phyloP scores from a whole-genome alignment of 2,329 filamentous ascomycete species.

The Cercospora sp. region DNA sequence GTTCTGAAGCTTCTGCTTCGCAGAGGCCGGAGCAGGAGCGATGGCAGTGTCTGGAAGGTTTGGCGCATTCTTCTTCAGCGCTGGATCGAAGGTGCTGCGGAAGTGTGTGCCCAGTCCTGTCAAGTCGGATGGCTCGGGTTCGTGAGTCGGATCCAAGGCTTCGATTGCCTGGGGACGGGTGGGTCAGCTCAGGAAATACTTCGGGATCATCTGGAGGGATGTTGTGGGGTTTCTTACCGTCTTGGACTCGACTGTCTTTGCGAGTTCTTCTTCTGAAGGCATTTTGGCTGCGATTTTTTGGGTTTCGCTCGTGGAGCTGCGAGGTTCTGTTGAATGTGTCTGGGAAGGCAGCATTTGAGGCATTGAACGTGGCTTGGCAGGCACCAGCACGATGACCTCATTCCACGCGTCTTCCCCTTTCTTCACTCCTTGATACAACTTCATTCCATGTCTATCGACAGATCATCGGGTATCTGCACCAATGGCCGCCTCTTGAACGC shows the following conservation, averaged over 20 bases:
- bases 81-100: slow-evolving; percentile 21
- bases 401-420: neutral
- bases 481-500: neutral
- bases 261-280: neutral
- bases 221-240: neutral
- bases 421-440: neutral
- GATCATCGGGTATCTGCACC: neutral
- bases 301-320: neutral
- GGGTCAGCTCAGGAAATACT: neutral
- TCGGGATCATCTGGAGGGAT: neutral
- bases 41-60: slow-evolving; percentile 6
- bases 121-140: slow-evolving; percentile 22
- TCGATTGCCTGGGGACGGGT: slow-evolving; percentile 16
- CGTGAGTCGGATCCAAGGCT: slow-evolving; percentile 21
- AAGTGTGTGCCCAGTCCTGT: slow-evolving; percentile 27
- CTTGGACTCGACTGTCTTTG: slow-evolving; percentile 16
- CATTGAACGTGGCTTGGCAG: neutral
- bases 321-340: neutral
- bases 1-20: slow-evolving; percentile 17
- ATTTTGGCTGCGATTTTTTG: neutral
- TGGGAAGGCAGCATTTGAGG: neutral
- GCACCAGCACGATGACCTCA: neutral
- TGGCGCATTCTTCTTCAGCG: slow-evolving; percentile 21
- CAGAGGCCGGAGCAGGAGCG: slow-evolving; percentile 7
- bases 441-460: neutral